Percentiles rank a stretch among this genome's conserved stretches.
These are phyloP conservation scores for Suillus fuscotomentosus DNA, from an alignment of 768 basidiomycete species.

Conservation along the genomic window DNA sequence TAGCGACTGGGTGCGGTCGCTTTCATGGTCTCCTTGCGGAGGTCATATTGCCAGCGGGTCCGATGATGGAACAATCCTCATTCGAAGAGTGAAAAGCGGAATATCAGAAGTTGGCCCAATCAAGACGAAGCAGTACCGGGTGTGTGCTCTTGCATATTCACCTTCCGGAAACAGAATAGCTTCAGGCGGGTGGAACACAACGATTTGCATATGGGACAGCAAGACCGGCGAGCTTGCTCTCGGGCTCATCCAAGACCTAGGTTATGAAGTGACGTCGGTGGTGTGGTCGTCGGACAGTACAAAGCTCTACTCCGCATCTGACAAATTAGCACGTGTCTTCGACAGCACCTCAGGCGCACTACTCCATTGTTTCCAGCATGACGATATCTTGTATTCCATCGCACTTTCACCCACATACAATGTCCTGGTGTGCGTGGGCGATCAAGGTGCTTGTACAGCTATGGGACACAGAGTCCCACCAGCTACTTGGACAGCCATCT, in stretches of 20 bases:
- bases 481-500: neutral
- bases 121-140: neutral
- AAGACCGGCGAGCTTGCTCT: neutral
- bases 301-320: neutral
- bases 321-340: neutral
- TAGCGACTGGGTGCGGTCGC: neutral
- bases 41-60: neutral
- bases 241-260: neutral
- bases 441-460: neutral
- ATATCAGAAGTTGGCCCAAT: neutral
- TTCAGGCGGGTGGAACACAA: neutral
- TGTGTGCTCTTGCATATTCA: neutral
- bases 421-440: neutral
- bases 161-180: neutral
- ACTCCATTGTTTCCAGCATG: neutral
- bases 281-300: neutral
- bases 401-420: neutral
- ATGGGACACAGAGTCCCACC: neutral
- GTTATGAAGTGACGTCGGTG: neutral
- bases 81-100: neutral
- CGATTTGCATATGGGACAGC: neutral
- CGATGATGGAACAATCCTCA: neutral
- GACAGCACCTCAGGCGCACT: neutral
- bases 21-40: neutral
- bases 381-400: neutral